Base-by-base conservation (phyloP, 2,329 filamentous ascomycete genomes). In the Parastagonospora nodorum region DNA sequence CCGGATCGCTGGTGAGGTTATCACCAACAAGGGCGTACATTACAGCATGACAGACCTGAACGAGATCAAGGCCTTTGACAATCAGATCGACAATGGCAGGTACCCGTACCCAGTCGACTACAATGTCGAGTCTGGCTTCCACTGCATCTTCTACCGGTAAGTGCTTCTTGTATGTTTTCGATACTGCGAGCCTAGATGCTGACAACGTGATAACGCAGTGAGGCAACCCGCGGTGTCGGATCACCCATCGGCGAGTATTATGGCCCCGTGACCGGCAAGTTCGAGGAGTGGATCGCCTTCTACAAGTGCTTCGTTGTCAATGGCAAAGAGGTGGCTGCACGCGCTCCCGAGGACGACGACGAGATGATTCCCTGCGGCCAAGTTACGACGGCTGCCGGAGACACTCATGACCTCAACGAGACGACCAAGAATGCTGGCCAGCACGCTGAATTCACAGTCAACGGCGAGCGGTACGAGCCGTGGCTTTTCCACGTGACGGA, bases 61-160 rank as follows among this genome's bases (percentile, higher is more conserved):
- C 28, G 15, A 35, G 14, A 27, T 35, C 41, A 30, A 16, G 28
- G 9, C 8, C 14, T 43, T 43, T 16, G 41, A 16, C 10, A 15
- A 16, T 9, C 33, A 27, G 41, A 16, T 15, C 28, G n/a, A 35
- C 9, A 33, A 43, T 30, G 30, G 41, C 41, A n/a, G 16, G 9
- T 43, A 35, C n/a, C 29, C 41, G 27, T 9, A 8, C 8, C 41
- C 41, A 8, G 8, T 33, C 41, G 33, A 14, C 12, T 43, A 35
- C 41, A 9, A 43, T 4, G 14, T 42, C 40, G 32, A 42, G 24
- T 14, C 27, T 2, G 40, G 40, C 29, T 33, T 32, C 14, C 8
- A 15, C 5, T 42, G 40, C 29, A 29, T 29, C 40, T 42, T 42
- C 29, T 42, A 42, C 29, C 28, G 16, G 40, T 32, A 42, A 42